A percentile compares a stretch with the other conserved stretches of the same genome.
These are phyloP conservation scores for Hyaloscypha bicolor DNA, from an alignment of 495 filamentous ascomycete species.

Conservation along the genomic window DNA sequence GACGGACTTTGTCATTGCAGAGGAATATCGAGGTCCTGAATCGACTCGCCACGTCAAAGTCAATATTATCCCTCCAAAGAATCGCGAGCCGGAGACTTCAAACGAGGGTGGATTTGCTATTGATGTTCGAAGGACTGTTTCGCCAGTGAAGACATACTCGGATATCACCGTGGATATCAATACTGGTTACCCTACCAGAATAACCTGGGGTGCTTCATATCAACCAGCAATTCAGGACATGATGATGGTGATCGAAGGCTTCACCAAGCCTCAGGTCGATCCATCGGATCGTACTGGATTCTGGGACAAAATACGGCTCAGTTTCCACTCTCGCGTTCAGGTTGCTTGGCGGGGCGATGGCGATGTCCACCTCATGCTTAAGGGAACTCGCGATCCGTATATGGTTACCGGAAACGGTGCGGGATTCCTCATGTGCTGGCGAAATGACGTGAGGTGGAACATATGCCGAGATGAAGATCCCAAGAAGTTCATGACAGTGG, in stretches of 20 bases:
- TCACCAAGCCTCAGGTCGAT: slow-evolving; percentile 93
- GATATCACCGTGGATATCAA: slow-evolving; percentile 91
- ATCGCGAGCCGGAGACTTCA: slow-evolving; percentile 40
- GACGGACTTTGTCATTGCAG: slow-evolving; percentile 95
- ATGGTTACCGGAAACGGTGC: slow-evolving; percentile 88
- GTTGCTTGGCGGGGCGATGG: slow-evolving; percentile 93
- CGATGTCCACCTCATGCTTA: slow-evolving; percentile 91
- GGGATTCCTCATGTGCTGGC: slow-evolving; percentile 97
- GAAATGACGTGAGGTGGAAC: slow-evolving; percentile 85
- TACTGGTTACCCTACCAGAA: slow-evolving; percentile 84
- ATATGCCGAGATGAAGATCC: slow-evolving; percentile 82
- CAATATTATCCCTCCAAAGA: slow-evolving; percentile 75
- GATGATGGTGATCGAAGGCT: slow-evolving; percentile 99
- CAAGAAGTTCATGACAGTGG: slow-evolving; percentile 90
- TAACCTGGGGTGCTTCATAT: slow-evolving; percentile 97
- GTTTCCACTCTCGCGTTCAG: slow-evolving; percentile 88
- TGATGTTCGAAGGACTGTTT: slow-evolving; percentile 87
- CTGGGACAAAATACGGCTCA: slow-evolving; percentile 98
- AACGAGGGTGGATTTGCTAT: slow-evolving; percentile 71
- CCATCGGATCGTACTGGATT: slow-evolving; percentile 93
- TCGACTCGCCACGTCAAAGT: slow-evolving; percentile 80
- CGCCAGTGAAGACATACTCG: slow-evolving; percentile 95
- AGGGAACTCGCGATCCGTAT: slow-evolving; percentile 93
- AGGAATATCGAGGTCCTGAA: slow-evolving; percentile 80
- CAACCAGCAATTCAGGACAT: slow-evolving; percentile 99